These are phyloP conservation scores for Erucastrum elatum DNA, from an alignment of 345 rosid genomes.

Conservation along the genomic window DNA sequence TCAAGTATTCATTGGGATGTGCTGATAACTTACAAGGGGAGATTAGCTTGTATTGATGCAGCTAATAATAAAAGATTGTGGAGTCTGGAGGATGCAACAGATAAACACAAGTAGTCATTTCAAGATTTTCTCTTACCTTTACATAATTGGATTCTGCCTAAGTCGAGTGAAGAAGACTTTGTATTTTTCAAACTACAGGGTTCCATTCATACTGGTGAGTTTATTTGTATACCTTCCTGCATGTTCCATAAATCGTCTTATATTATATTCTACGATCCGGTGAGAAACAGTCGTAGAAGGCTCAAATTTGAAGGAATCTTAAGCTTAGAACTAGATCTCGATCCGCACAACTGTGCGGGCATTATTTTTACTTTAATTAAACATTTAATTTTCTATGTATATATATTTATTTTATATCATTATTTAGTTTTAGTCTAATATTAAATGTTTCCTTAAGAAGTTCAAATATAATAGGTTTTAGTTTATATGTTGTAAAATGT, in stretches of 20 bases:
- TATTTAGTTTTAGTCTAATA: too few relatives aligned
- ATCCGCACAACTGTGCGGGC: too few relatives aligned
- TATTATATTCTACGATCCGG: not conserved
- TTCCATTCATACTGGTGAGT: not conserved
- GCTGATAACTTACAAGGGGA: not conserved
- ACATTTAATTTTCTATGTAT: too few relatives aligned
- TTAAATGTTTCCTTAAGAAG: too few relatives aligned
- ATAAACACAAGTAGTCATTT: not conserved
- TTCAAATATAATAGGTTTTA: too few relatives aligned
- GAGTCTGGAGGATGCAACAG: not conserved
- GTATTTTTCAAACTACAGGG: not conserved
- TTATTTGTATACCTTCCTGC: not conserved
- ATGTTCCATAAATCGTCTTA: not conserved
- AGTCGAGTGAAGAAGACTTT: too few relatives aligned
- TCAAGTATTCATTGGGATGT: not conserved
- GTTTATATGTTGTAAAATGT: too few relatives aligned
- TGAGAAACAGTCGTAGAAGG: not conserved
- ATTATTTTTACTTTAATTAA: too few relatives aligned
- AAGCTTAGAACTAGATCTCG: too few relatives aligned
- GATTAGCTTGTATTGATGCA: not conserved
- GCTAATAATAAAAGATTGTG: not conserved
- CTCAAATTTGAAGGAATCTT: not conserved
- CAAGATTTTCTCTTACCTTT: not conserved
- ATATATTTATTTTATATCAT: too few relatives aligned
- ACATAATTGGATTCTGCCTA: not conserved